Evolutionary conservation across 768 basidiomycete species (phyloP), one percentile per base, ranked within the genome.

Genomic region (Thelephora aurantiotincta): DNA sequence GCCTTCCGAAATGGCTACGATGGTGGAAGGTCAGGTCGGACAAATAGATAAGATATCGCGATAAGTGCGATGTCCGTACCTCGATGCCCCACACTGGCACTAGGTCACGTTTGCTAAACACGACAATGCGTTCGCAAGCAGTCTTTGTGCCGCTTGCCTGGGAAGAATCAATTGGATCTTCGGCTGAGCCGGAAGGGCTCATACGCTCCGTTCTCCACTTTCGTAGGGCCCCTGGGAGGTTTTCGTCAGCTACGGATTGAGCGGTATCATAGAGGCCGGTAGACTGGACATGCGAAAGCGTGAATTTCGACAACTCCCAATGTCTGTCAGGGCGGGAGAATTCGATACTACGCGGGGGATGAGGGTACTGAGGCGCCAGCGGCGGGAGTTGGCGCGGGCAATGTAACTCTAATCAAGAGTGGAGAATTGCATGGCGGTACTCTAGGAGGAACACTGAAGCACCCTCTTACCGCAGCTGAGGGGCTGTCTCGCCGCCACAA

Each of bases 51-150:
- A 55, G 30, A 55, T 48, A 54, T 51, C 53, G 43, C 36, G n/a
- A 30, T 48, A n/a, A 18, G 49, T 11, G 14, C 18, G 6, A 51
- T 14, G 43, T 11, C 57, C 73, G 54, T 57, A 93, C 94, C 73
- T 87, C 75, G 55, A 92, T 73, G 33, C 91, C 92, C 79, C 86
- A 86, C 56, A 75, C 70, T 36, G 92, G 79, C 7, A 93, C 91
- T 46, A 97, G 69, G 65, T 98, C 96, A 36, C 84, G 75, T 67
- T 97, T 98, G 57, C 89, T 94, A 52, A 97, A 73, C 11, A 98
- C 86, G 38, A 99, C 77, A 33, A 98, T 73, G 48, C 85, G 82
- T 63, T 93, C 86, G 57, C 87, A 87, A 45, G 77, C 61, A 19
- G 45, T 16, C 30, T 48, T 30, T 30, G 50, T n/a, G 54, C 49